These are phyloP conservation scores for Centrapalus pauciflorus DNA, from an alignment of 129 eudicot genomes.

Conservation along the genomic window DNA sequence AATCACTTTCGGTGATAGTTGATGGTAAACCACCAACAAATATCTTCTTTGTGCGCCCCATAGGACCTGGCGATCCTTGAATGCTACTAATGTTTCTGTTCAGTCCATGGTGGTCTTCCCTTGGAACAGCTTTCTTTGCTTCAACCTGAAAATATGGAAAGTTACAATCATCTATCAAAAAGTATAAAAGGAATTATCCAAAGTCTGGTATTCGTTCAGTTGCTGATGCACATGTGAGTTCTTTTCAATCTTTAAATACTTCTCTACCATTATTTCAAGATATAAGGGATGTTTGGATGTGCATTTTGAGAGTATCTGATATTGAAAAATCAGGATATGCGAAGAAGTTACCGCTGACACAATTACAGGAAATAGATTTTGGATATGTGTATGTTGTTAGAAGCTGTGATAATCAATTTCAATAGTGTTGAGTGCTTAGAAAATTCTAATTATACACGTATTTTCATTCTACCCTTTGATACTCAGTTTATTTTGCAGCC, in stretches of 20 bases:
- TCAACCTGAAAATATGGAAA: conserved; percentile 53
- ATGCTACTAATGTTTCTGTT: conserved; percentile 47
- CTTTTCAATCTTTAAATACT: background rate
- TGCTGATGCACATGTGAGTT: background rate
- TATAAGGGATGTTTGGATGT: background rate
- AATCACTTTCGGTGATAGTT: conserved; percentile 73
- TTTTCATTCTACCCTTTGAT: too few relatives aligned
- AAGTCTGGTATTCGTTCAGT: background rate
- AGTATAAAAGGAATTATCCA: background rate
- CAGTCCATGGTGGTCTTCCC: conserved; percentile 72
- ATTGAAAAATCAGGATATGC: background rate
- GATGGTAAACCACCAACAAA: conserved; percentile 94
- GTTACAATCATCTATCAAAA: background rate
- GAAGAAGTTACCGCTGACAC: too few relatives aligned
- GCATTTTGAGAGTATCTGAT: background rate
- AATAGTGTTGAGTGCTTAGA: background rate
- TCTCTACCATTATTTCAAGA: background rate
- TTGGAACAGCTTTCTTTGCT: conserved; percentile 97
- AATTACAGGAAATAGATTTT: background rate
- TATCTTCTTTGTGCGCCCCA: conserved; percentile 83
- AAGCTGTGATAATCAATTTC: background rate
- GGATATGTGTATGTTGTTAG: background rate
- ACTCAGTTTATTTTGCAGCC: too few relatives aligned
- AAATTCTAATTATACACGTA: background rate
- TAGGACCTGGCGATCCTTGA: conserved; percentile 71